Evolutionary conservation across 768 basidiomycete species (phyloP).

Genomic region (Sarcomyxa edulis): DNA sequence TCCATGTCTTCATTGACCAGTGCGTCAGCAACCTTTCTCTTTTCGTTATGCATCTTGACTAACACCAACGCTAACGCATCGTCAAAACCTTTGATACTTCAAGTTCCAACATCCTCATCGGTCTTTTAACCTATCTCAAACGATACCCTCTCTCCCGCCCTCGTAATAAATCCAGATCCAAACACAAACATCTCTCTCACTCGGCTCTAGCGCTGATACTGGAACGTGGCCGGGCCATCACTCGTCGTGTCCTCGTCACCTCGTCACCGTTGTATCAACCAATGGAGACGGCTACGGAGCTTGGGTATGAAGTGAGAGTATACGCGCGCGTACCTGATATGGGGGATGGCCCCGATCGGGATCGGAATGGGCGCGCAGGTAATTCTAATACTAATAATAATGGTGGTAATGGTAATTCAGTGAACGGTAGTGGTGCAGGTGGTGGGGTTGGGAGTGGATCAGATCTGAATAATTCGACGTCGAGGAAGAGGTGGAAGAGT

Average conservation of each 20-base stretch:
- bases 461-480: too few relatives aligned
- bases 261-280: slow-evolving; percentile 84
- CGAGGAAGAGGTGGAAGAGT: slow-evolving; percentile 8
- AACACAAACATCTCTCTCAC: slow-evolving; percentile 62
- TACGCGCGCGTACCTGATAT: slow-evolving; percentile 56
- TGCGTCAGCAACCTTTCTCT: slow-evolving; percentile 23
- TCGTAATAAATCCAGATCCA: slow-evolving; percentile 25
- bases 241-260: slow-evolving; percentile 70
- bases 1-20: slow-evolving; percentile 51
- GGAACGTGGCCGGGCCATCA: slow-evolving; percentile 75
- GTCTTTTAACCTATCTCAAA: slow-evolving; percentile 67
- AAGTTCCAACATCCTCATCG: slow-evolving; percentile 87
- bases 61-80: too few relatives aligned
- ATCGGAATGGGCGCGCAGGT: too few relatives aligned
- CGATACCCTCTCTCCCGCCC: slow-evolving; percentile 36
- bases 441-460: neutral
- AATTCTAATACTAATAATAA: slow-evolving; percentile 1
- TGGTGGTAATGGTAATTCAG: slow-evolving; percentile 1
- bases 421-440: neutral
- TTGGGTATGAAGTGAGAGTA: slow-evolving; percentile 73
- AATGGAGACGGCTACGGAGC: slow-evolving; percentile 62
- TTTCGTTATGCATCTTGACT: too few relatives aligned
- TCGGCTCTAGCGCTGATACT: slow-evolving; percentile 72
- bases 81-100: slow-evolving; percentile 20
- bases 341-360: slow-evolving; percentile 28